A percentile compares a stretch with the other conserved stretches of the same genome.
These are phyloP conservation scores for Auricularia sp. DNA, from an alignment of 768 basidiomycete genomes.

Conservation along the genomic window DNA sequence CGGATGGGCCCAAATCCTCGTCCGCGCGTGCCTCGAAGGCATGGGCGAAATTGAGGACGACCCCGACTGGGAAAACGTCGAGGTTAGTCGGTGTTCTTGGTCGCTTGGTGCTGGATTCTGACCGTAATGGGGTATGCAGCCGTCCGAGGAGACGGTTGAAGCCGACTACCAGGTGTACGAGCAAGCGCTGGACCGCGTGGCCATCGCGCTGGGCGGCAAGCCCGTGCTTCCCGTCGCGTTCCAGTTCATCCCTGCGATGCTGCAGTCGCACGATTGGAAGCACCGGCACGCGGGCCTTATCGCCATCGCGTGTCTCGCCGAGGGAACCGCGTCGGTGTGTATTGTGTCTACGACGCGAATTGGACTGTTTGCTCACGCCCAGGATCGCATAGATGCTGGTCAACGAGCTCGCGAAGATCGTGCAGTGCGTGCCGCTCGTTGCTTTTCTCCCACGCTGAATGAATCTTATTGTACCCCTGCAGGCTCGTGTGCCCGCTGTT, in stretches of 20 bases:
- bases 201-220: conserved; percentile 70
- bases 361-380: neutral
- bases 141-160: conserved; percentile 48
- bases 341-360: neutral
- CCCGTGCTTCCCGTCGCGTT: conserved; percentile 72
- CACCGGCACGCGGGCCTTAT: conserved; percentile 77
- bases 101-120: neutral
- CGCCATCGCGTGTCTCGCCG: conserved; percentile 77
- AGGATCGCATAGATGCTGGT: conserved; percentile 49
- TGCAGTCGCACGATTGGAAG: conserved; percentile 76
- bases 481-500: conserved; percentile 75
- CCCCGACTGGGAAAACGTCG: conserved; percentile 22
- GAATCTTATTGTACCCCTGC: conserved; percentile 10
- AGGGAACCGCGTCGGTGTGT: conserved; percentile 65
- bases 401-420: conserved; percentile 71
- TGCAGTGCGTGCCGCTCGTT: conserved; percentile 44
- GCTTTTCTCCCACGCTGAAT: neutral
- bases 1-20: conserved; percentile 62
- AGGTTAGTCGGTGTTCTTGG: conserved; percentile 7
- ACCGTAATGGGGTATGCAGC: conserved; percentile 27
- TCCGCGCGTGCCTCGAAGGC: conserved; percentile 70
- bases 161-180: conserved; percentile 70
- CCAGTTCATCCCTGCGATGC: conserved; percentile 69
- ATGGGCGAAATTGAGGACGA: conserved; percentile 72
- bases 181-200: conserved; percentile 71